Conservation (phyloP, 371 early-diverging fungal genomes). For the Apophysomyces sp. region DNA sequence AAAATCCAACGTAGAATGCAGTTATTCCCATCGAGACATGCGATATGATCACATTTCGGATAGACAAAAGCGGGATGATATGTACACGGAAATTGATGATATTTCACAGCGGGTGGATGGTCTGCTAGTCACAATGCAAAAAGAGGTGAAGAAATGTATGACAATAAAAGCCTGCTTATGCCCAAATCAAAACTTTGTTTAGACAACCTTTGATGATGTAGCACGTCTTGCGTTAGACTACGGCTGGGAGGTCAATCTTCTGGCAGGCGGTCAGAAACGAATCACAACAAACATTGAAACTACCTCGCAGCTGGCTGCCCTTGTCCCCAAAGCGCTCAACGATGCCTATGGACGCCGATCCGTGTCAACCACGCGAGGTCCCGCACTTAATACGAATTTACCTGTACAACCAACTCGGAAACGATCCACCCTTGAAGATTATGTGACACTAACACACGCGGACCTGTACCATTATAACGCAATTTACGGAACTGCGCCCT, state of each 20-base stretch:
- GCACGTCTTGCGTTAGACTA: constrained; percentile 18
- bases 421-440: constrained; percentile 7
- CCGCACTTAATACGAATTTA: background rate
- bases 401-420: constrained; percentile 5
- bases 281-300: constrained; percentile 21
- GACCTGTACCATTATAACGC: background rate
- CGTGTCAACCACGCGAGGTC: background rate
- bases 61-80: constrained; percentile 20
- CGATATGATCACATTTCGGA: constrained; percentile 26
- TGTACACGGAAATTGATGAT: constrained; percentile 27
- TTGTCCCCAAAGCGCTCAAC: constrained; percentile 16
- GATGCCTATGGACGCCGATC: constrained; percentile 15
- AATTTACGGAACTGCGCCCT: constrained; percentile 6
- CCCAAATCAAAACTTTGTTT: background rate
- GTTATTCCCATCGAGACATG: constrained; percentile 22
- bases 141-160: constrained; percentile 3
- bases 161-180: background rate
- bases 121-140: constrained; percentile 10
- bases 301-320: constrained; percentile 17
- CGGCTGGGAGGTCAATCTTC: constrained; percentile 19
- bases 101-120: constrained; percentile 20
- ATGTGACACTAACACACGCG: constrained; percentile 8
- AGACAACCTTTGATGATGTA: constrained; percentile 18
- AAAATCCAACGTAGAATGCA: constrained; percentile 20
- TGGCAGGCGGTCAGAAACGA: constrained; percentile 17